phyloP scores from a whole-genome alignment of 106 monocot genomes.

The Alisma plantagoaquatica region DNA sequence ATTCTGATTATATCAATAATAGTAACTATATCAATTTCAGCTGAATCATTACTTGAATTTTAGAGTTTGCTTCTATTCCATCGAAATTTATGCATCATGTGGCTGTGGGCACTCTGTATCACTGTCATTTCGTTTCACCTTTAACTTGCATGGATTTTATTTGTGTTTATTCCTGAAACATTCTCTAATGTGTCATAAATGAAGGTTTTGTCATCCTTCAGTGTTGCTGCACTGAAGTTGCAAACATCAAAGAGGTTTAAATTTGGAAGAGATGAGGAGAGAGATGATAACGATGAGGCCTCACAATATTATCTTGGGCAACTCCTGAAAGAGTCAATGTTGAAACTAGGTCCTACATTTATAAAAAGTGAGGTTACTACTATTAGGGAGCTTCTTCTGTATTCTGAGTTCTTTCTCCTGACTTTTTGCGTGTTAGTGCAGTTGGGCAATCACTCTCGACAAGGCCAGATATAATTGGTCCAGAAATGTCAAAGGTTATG shows the following conservation, averaged over 20 bases:
- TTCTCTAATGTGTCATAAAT: conserved; percentile 8
- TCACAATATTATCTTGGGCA: conserved; percentile 50
- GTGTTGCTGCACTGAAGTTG: conserved; percentile 43
- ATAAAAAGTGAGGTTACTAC: conserved; percentile 52
- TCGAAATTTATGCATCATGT: no score
- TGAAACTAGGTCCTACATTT: conserved; percentile 92
- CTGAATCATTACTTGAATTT: no score
- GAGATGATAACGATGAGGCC: conserved; percentile 10
- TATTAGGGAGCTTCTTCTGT: not conserved
- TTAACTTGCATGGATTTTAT: no score
- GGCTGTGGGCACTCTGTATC: no score
- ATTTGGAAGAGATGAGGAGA: conserved; percentile 6
- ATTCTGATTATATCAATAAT: no score
- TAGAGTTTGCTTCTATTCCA: no score
- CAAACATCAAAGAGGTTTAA: conserved; percentile 32
- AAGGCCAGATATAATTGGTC: conserved; percentile 88
- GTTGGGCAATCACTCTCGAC: conserved; percentile 97
- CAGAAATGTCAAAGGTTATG: conserved; percentile 71
- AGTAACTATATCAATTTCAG: no score
- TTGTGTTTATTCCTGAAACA: no score
- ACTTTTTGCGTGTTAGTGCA: conserved; percentile 24
- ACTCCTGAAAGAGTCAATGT: conserved; percentile 64
- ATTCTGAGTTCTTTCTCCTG: not conserved
- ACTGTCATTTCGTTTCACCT: no score
- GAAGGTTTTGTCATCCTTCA: conserved; percentile 60